phyloP scores from a whole-genome alignment of 345 rosid species.

The Sisymbrium altissimum region DNA sequence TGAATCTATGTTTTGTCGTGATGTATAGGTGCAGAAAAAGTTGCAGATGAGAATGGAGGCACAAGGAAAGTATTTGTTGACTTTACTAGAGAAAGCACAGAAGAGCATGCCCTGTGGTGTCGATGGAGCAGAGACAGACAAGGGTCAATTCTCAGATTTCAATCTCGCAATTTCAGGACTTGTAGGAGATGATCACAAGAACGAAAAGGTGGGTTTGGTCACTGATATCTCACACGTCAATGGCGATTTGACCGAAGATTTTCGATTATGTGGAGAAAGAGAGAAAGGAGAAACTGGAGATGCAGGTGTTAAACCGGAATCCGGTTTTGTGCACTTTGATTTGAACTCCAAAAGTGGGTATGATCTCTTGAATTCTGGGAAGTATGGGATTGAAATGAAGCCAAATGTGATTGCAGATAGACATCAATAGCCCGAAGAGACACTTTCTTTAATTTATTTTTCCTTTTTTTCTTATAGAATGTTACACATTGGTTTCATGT shows the following conservation, averaged over 20 bases:
- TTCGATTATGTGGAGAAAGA: constrained; percentile 24
- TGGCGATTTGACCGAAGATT: constrained; percentile 20
- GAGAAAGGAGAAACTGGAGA: constrained; percentile 28
- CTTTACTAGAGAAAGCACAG: constrained; percentile 74
- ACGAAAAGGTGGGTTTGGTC: constrained; percentile 18
- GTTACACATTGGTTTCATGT: constrained; percentile 27
- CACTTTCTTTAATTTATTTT: background rate
- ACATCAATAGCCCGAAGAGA: constrained; percentile 20
- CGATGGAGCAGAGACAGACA: constrained; percentile 30
- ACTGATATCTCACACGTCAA: background rate
- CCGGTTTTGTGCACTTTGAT: constrained; percentile 44
- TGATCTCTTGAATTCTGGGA: constrained; percentile 41
- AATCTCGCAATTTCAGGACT: constrained; percentile 47
- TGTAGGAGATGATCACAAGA: constrained; percentile 28
- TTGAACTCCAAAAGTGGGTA: constrained; percentile 48
- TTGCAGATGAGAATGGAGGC: constrained; percentile 85
- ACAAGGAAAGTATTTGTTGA: constrained; percentile 76
- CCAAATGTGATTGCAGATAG: constrained; percentile 35
- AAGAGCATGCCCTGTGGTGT: constrained; percentile 41
- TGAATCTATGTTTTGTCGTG: background rate
- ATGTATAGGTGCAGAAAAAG: constrained; percentile 61
- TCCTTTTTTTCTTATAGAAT: constrained; percentile 9
- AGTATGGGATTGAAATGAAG: constrained; percentile 43
- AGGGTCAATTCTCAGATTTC: constrained; percentile 42
- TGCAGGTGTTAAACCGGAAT: constrained; percentile 36